Evolutionary conservation across 2,329 filamentous ascomycete genomes (phyloP).

Genomic region (Arthrobotrys entomopaga): DNA sequence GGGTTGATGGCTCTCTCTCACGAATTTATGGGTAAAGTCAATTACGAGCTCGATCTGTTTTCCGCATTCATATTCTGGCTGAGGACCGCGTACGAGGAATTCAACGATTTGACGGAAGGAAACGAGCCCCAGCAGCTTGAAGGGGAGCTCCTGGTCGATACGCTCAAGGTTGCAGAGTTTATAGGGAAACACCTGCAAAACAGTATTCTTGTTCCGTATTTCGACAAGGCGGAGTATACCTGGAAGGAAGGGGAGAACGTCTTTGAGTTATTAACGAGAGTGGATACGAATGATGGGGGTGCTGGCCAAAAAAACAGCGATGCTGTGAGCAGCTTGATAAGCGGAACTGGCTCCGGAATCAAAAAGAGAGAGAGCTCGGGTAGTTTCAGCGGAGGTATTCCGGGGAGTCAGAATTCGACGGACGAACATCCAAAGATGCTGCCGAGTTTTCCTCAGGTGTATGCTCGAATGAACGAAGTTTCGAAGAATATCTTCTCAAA

Average conservation of each 20-base stretch:
- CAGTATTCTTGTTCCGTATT: constrained; percentile 57
- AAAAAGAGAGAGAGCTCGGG: constrained; percentile 53
- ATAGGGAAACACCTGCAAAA: constrained; percentile 58
- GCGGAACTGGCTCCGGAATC: constrained; percentile 40
- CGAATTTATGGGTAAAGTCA: constrained; percentile 58
- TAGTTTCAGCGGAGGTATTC: constrained; percentile 23
- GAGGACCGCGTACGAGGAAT: constrained; percentile 58
- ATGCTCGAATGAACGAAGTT: constrained; percentile 57
- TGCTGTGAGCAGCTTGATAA: constrained; percentile 44
- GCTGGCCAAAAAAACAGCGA: constrained; percentile 6
- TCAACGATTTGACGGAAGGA: constrained; percentile 58
- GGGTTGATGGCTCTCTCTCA: constrained; percentile 58
- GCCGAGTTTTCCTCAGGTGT: constrained; percentile 58
- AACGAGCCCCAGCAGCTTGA: constrained; percentile 55
- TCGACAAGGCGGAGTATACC: constrained; percentile 53
- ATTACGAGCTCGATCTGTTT: constrained; percentile 58
- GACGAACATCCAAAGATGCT: constrained; percentile 42
- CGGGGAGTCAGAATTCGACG: constrained; percentile 7
- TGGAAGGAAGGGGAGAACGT: constrained; percentile 58
- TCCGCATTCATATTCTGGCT: constrained; percentile 58
- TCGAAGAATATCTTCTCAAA: constrained; percentile 58
- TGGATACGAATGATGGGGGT: constrained; percentile 14
- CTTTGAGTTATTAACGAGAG: constrained; percentile 56
- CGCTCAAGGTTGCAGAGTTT: constrained; percentile 59
- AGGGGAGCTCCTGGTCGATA: constrained; percentile 56